These are phyloP conservation scores for Corymbia calophylla DNA, from an alignment of 441 rosid species.

Conservation along the genomic window DNA sequence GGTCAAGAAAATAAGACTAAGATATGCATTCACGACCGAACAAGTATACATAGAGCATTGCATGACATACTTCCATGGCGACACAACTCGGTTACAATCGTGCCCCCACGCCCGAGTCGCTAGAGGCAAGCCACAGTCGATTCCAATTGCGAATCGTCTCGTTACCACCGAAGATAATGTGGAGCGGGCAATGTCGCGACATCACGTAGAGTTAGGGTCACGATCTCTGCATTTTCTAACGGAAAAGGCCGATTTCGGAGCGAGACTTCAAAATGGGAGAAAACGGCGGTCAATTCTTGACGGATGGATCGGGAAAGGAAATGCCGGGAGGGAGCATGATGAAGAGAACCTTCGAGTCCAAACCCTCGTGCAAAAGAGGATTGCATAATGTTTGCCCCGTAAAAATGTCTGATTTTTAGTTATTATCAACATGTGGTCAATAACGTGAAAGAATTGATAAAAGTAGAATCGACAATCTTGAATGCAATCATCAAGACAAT, in stretches of 20 bases:
- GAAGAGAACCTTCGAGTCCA: too few species aligned
- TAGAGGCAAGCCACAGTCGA: background rate
- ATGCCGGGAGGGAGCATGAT: background rate
- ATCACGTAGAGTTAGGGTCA: background rate
- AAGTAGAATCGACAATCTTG: background rate
- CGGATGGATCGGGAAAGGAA: too few species aligned
- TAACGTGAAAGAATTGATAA: background rate
- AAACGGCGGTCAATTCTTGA: too few species aligned
- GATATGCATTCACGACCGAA: background rate
- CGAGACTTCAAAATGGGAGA: too few species aligned
- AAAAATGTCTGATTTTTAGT: fast-evolving
- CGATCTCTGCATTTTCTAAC: too few species aligned
- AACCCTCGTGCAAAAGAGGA: too few species aligned
- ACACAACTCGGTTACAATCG: background rate
- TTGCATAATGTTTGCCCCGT: background rate
- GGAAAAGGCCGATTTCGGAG: background rate
- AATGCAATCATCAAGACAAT: background rate
- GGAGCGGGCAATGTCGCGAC: background rate
- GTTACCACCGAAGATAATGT: background rate
- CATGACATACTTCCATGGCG: background rate
- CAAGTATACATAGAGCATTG: background rate
- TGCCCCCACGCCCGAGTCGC: background rate
- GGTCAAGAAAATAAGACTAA: too few species aligned
- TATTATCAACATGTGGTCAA: background rate
- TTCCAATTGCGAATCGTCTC: background rate